These are phyloP conservation scores for Colletotrichum sp. DNA, from an alignment of 2,329 filamentous ascomycete species.

Conservation along the genomic window DNA sequence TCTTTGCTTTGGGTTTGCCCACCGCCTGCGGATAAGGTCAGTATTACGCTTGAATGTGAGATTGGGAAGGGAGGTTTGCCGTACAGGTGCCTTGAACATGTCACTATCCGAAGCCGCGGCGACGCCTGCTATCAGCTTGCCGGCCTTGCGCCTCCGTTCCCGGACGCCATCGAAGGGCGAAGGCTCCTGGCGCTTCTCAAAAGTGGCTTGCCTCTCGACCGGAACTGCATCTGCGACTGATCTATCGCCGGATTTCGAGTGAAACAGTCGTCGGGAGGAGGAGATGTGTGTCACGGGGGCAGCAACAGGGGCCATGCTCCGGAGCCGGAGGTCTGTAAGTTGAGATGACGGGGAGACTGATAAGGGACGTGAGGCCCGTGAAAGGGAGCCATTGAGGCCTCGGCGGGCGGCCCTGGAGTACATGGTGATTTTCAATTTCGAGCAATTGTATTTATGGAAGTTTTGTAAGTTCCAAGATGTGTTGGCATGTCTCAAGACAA, in stretches of 20 bases:
- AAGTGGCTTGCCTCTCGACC: conserved; percentile 10
- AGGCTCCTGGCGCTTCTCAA: conserved; percentile 15
- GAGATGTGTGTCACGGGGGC: not conserved
- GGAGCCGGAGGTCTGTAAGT: conserved; percentile 19
- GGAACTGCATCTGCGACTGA: conserved; percentile 22
- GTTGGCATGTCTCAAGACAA: not conserved
- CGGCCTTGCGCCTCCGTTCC: conserved; percentile 72
- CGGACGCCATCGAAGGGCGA: conserved; percentile 64
- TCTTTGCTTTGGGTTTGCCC: conserved; percentile 76
- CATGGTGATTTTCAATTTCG: not conserved
- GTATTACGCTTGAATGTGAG: not conserved
- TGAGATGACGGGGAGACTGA: not conserved
- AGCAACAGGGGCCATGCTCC: not conserved
- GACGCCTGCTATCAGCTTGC: conserved; percentile 74
- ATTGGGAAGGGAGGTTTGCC: conserved; percentile 24
- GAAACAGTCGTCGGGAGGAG: not conserved
- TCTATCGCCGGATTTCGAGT: conserved; percentile 9
- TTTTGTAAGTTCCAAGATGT: not conserved
- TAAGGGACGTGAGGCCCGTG: not conserved
- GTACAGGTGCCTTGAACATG: conserved; percentile 79
- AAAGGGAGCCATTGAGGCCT: conserved; percentile 12
- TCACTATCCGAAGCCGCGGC: conserved; percentile 81
- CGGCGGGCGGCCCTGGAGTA: not conserved
- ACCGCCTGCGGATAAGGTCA: conserved; percentile 28
- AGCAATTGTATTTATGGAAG: not conserved